These are phyloP conservation scores for Tuber brumale DNA, from an alignment of 495 filamentous ascomycete species.

Conservation along the genomic window DNA sequence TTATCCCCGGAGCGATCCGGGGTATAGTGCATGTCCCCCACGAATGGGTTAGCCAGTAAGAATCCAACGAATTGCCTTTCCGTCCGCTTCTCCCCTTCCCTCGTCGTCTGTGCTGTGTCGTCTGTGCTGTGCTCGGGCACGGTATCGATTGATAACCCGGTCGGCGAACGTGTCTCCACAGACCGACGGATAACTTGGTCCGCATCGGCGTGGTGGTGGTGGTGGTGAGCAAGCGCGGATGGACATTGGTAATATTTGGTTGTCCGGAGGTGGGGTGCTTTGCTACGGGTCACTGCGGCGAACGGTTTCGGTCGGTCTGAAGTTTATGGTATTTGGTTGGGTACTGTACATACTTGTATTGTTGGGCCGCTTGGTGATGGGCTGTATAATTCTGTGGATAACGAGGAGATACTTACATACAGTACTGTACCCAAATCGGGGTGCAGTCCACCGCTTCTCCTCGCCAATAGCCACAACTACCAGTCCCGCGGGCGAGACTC, in stretches of 20 bases:
- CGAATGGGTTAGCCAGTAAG: background rate
- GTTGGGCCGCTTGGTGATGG: background rate
- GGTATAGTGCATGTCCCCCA: background rate
- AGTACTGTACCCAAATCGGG: background rate
- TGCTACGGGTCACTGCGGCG: background rate
- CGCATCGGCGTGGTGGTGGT: background rate
- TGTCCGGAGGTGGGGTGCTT: background rate
- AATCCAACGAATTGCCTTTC: background rate
- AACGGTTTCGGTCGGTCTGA: background rate
- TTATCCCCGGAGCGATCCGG: background rate
- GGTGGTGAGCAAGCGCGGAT: background rate
- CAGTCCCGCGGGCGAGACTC: background rate
- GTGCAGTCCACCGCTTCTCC: background rate
- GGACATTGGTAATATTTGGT: no score
- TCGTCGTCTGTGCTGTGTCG: background rate
- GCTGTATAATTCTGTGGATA: background rate
- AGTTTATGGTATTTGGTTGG: background rate
- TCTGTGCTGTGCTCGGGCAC: background rate
- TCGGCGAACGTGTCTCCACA: background rate
- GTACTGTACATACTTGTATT: no score
- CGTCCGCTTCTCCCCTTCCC: background rate
- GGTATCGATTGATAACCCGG: background rate
- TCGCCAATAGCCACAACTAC: background rate
- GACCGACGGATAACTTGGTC: background rate
- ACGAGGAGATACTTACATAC: background rate